These are phyloP conservation scores for Leonotis leonurus DNA, from an alignment of 257 asterid species.

Conservation along the genomic window DNA sequence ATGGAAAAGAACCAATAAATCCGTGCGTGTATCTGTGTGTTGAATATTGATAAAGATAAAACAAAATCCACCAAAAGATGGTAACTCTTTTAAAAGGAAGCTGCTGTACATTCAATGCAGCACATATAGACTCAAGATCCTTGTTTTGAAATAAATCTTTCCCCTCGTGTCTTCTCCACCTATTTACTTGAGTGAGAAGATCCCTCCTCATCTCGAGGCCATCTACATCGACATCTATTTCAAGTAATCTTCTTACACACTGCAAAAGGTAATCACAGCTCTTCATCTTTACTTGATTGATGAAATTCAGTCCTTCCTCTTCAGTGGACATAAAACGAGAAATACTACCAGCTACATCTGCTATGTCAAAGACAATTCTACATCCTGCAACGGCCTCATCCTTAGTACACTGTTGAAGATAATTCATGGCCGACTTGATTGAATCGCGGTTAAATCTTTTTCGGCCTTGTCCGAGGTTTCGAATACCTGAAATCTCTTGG, in stretches of 20 bases:
- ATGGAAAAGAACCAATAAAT: no score
- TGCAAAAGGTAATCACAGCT: conserved; percentile 38
- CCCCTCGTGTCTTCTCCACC: conserved; percentile 61
- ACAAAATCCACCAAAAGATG: no score
- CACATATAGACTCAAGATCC: conserved; percentile 39
- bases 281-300: conserved; percentile 44
- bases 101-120: conserved; percentile 29
- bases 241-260: conserved; percentile 52
- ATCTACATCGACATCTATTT: conserved; percentile 24
- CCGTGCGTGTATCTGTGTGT: no score
- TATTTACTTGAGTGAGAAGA: conserved; percentile 38
- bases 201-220: conserved; percentile 35
- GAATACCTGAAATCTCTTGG: conserved; percentile 21
- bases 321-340: conserved; percentile 43
- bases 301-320: conserved; percentile 38
- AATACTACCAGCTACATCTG: conserved; percentile 41
- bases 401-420: no score
- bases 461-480: conserved; percentile 24
- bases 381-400: conserved; percentile 63
- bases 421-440: conserved; percentile 16
- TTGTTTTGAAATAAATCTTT: conserved; percentile 31
- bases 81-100: no score
- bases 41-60: no score
- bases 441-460: conserved; percentile 25
- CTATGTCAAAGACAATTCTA: conserved; percentile 43